phyloP scores from a whole-genome alignment of 805 yeast species.

The Metschnikowia kofuensis region DNA sequence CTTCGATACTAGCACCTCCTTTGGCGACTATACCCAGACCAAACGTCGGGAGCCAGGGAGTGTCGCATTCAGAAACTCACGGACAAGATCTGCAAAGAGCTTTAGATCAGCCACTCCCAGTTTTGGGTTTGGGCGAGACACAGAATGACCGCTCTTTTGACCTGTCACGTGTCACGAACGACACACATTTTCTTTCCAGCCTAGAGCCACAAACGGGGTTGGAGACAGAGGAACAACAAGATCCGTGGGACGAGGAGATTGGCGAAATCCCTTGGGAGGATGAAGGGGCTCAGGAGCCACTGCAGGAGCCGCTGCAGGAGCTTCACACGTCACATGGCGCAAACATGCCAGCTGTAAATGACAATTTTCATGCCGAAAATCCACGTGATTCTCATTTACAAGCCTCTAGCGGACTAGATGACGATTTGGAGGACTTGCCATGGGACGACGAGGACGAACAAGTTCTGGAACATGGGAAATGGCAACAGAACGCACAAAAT shows the following conservation, averaged over 20 bases:
- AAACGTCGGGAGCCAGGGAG: not conserved
- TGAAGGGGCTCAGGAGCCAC: conserved; percentile 7
- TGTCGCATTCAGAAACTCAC: not conserved
- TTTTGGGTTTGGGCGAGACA: not conserved
- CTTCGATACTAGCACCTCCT: not conserved
- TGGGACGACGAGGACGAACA: conserved; percentile 10
- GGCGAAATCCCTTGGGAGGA: conserved; percentile 19
- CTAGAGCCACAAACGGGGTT: not conserved
- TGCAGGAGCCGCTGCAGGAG: not conserved
- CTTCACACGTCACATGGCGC: not conserved
- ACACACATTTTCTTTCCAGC: not conserved
- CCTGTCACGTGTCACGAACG: not conserved
- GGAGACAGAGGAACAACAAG: not conserved
- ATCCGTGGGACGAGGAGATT: conserved; percentile 19
- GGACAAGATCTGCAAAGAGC: not conserved
- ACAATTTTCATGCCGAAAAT: not conserved
- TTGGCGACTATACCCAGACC: conserved; percentile 2
- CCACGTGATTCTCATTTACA: not conserved
- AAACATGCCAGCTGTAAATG: not conserved
- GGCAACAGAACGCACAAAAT: not conserved
- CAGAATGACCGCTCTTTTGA: no score
- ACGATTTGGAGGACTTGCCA: conserved; percentile 9
- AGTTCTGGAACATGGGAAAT: not conserved
- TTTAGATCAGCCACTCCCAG: not conserved
- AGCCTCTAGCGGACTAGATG: not conserved